phyloP scores from a whole-genome alignment of 306 rosid species.

The Vigna hirtella region DNA sequence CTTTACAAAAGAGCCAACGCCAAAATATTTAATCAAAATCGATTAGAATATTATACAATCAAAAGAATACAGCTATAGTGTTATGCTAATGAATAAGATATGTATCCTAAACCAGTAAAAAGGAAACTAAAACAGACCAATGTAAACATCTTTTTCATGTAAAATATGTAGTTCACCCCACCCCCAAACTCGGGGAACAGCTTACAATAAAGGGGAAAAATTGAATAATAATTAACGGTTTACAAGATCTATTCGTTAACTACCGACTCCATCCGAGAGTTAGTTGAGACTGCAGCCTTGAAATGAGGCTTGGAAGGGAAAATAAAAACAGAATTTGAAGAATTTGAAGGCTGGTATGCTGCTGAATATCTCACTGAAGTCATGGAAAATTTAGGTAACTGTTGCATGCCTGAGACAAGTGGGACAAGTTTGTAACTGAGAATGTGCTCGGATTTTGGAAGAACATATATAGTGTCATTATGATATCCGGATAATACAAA shows the following conservation, averaged over 20 bases:
- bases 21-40: slow-evolving; percentile 1
- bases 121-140: slow-evolving; percentile 5
- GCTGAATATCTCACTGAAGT: slow-evolving; percentile 83
- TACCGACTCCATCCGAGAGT: slow-evolving; percentile 56
- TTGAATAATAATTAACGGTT: slow-evolving; percentile 5
- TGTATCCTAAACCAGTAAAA: neutral
- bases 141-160: slow-evolving; percentile 36
- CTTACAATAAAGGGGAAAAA: neutral
- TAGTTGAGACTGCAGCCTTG: slow-evolving; percentile 54
- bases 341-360: slow-evolving; percentile 68
- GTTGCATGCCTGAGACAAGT: slow-evolving; percentile 80
- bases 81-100: slow-evolving; percentile 9
- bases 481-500: slow-evolving; percentile 90
- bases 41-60: neutral
- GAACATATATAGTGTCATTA: slow-evolving; percentile 73
- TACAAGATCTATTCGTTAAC: slow-evolving; percentile 56
- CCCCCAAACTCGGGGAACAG: neutral
- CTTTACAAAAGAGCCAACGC: neutral
- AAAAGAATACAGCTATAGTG: neutral
- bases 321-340: slow-evolving; percentile 66
- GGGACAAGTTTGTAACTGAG: slow-evolving; percentile 91
- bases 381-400: slow-evolving; percentile 77
- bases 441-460: slow-evolving; percentile 81
- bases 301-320: slow-evolving; percentile 87
- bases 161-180: neutral